phyloP scores from a whole-genome alignment of 768 basidiomycete species.

The Ramaria sp. region DNA sequence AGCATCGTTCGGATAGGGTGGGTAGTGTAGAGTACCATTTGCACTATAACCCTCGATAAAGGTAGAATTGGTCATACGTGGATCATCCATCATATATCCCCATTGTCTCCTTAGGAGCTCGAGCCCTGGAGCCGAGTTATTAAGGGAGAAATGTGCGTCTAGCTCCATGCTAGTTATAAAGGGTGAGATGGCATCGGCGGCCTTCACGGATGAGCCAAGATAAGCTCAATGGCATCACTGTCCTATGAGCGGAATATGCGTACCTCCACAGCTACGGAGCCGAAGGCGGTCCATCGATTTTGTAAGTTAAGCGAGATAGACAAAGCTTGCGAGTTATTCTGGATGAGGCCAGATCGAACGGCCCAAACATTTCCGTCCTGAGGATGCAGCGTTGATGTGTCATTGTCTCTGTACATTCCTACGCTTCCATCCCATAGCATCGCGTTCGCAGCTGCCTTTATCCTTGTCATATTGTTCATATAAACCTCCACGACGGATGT shows the following conservation, averaged over 20 bases:
- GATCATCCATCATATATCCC: slow-evolving; percentile 6
- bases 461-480: not conserved
- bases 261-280: slow-evolving; percentile 5
- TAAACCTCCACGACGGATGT: not conserved
- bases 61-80: slow-evolving; percentile 5
- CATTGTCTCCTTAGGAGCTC: slow-evolving; percentile 4
- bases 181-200: slow-evolving; percentile 1
- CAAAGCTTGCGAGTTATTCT: slow-evolving; percentile 2
- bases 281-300: slow-evolving; percentile 2
- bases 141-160: slow-evolving; percentile 2
- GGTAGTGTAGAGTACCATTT: slow-evolving; percentile 2
- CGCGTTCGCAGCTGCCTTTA: slow-evolving; percentile 4
- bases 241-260: not conserved
- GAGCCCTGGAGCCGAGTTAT: not conserved
- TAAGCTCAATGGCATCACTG: no score
- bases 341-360: not conserved
- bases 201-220: not conserved
- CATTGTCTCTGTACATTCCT: slow-evolving; percentile 5
- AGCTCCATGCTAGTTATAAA: slow-evolving; percentile 3
- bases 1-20: slow-evolving; percentile 3
- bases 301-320: not conserved
- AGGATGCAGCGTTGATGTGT: slow-evolving; percentile 3
- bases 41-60: slow-evolving; percentile 7
- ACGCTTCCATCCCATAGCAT: slow-evolving; percentile 1
- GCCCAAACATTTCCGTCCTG: slow-evolving; percentile 6